Conservation (phyloP, 2,329 filamentous ascomycete genomes). For the Cladosporium sphaerospermum region DNA sequence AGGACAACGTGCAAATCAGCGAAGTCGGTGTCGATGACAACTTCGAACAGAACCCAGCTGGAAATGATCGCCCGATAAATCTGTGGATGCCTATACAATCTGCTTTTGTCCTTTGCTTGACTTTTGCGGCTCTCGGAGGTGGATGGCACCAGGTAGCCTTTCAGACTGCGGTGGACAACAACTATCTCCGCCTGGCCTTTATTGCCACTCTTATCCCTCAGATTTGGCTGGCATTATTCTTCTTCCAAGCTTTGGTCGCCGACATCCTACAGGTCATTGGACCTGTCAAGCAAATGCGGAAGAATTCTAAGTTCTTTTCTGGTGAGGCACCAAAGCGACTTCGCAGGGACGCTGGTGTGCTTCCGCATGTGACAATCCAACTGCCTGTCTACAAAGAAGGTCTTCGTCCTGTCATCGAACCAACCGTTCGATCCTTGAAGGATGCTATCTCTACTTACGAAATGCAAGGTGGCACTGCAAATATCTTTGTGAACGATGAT, state of each 20-base stretch:
- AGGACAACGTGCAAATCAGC: conserved; percentile 31
- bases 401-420: conserved; percentile 34
- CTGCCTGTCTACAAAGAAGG: conserved; percentile 39
- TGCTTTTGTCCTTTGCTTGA: conserved; percentile 47
- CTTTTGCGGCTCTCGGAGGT: conserved; percentile 48
- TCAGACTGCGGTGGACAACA: conserved; percentile 48
- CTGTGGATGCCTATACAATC: conserved; percentile 52
- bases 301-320: conserved; percentile 43
- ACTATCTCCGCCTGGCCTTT: conserved; percentile 51
- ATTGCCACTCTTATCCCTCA: conserved; percentile 48
- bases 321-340: conserved; percentile 36
- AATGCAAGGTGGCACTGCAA: conserved; percentile 57
- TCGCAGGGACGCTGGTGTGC: conserved; percentile 27
- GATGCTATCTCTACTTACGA: conserved; percentile 46
- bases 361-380: conserved; percentile 52
- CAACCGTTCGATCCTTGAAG: conserved; percentile 34
- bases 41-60: conserved; percentile 33
- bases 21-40: conserved; percentile 29
- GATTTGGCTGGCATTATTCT: conserved; percentile 53
- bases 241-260: conserved; percentile 41
- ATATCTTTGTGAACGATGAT: conserved; percentile 64
- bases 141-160: conserved; percentile 52
- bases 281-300: conserved; percentile 38
- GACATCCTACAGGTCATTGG: conserved; percentile 39
- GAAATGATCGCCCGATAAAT: conserved; percentile 30